phyloP scores from a whole-genome alignment of 768 basidiomycete species.

The Agrocybe chaxingu region DNA sequence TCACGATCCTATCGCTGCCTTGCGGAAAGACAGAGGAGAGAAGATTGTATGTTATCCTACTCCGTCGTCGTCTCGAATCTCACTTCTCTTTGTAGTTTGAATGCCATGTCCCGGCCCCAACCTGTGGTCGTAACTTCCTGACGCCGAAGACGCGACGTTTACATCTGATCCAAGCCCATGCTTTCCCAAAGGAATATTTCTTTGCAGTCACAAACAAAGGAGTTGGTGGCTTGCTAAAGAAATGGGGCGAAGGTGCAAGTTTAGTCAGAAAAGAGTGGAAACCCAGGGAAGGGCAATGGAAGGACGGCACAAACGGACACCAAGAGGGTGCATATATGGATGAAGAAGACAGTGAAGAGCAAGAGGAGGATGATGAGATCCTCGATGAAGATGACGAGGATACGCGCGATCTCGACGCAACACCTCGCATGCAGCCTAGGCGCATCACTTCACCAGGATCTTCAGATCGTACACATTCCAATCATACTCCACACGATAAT shows the following conservation, averaged over 20 bases:
- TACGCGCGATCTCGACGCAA: slow-evolving; percentile 21
- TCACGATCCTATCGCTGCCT: slow-evolving; percentile 80
- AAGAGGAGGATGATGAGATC: slow-evolving; percentile 24
- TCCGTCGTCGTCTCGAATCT: neutral
- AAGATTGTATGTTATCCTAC: slow-evolving; percentile 63
- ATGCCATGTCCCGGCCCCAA: slow-evolving; percentile 57
- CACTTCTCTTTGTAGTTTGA: slow-evolving; percentile 51
- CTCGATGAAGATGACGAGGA: slow-evolving; percentile 19
- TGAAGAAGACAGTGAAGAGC: slow-evolving; percentile 25
- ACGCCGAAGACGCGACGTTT: slow-evolving; percentile 75
- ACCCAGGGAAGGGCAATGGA: slow-evolving; percentile 22
- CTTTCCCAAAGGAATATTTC: slow-evolving; percentile 86
- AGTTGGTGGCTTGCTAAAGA: slow-evolving; percentile 72
- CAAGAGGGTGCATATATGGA: slow-evolving; percentile 12
- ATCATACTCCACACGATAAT: slow-evolving; percentile 14
- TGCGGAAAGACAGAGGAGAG: slow-evolving; percentile 76
- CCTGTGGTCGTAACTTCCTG: slow-evolving; percentile 57
- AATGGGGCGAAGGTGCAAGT: slow-evolving; percentile 84
- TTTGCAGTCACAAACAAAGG: slow-evolving; percentile 92
- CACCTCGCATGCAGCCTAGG: slow-evolving; percentile 21
- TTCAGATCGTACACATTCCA: slow-evolving; percentile 6
- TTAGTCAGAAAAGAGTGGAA: slow-evolving; percentile 77
- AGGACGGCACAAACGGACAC: slow-evolving; percentile 4
- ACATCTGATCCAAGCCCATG: slow-evolving; percentile 80
- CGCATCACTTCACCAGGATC: slow-evolving; percentile 17